Evolutionary conservation across 2,329 filamentous ascomycete species (phyloP).

Genomic region (Daldinia sp.): DNA sequence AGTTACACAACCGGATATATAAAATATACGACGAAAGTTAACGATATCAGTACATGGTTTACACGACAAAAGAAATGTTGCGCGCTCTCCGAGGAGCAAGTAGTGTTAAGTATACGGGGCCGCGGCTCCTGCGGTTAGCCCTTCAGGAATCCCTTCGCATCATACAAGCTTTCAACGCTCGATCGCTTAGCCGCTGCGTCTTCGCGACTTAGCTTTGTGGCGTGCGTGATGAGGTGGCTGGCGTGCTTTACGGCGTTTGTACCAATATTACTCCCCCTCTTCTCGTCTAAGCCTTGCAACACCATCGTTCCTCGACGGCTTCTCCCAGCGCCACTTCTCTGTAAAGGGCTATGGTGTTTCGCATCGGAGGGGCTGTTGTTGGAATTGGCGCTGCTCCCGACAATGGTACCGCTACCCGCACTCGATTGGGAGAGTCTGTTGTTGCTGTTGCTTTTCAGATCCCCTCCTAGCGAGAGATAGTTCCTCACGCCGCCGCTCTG

Average conservation of each 20-base stretch:
- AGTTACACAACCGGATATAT: slow-evolving; percentile 15
- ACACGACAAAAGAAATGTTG: slow-evolving; percentile 25
- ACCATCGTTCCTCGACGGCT: slow-evolving; percentile 42
- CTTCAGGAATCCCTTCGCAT: slow-evolving; percentile 46
- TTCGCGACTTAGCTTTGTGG: slow-evolving; percentile 34
- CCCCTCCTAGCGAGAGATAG: slow-evolving; percentile 60
- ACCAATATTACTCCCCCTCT: slow-evolving; percentile 16
- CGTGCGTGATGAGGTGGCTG: slow-evolving; percentile 31
- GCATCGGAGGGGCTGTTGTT: background rate
- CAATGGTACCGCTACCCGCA: background rate
- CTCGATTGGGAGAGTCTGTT: background rate
- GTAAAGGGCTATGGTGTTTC: slow-evolving; percentile 3
- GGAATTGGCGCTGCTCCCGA: background rate
- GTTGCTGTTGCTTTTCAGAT: background rate
- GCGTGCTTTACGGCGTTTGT: slow-evolving; percentile 6
- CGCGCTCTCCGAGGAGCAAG: background rate
- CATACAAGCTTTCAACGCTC: slow-evolving; percentile 46
- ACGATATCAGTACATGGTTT: slow-evolving; percentile 31
- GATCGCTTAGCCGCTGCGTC: slow-evolving; percentile 24
- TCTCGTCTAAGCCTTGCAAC: slow-evolving; percentile 36
- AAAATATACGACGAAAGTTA: slow-evolving; percentile 22
- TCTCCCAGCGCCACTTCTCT: slow-evolving; percentile 14
- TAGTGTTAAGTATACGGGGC: slow-evolving; percentile 1
- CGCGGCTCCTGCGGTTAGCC: slow-evolving; percentile 22
- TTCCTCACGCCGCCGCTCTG: slow-evolving; percentile 57